phyloP scores from a whole-genome alignment of 2,329 filamentous ascomycete genomes.

The Mollisiaceae sp. region DNA sequence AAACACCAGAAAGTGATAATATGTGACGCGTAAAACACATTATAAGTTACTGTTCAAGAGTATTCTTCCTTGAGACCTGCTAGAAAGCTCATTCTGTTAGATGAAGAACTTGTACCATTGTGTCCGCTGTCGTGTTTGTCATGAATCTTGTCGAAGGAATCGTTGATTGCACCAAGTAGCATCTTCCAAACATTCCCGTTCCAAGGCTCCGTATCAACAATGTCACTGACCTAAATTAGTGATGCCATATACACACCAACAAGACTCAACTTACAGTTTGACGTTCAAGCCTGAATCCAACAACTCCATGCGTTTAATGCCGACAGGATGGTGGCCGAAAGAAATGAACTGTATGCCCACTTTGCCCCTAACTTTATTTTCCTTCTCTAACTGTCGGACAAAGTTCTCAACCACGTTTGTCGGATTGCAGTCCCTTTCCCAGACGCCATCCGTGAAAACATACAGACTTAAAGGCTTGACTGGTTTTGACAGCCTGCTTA shows the following conservation, averaged over 20 bases:
- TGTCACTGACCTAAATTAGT: constrained; percentile 1
- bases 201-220: constrained; percentile 21
- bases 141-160: too few relatives aligned
- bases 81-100: too few relatives aligned
- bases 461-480: constrained; percentile 25
- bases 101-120: too few relatives aligned
- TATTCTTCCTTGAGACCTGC: too few relatives aligned
- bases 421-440: constrained; percentile 14
- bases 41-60: too few relatives aligned
- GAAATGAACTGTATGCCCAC: constrained; percentile 34
- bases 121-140: too few relatives aligned
- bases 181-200: constrained; percentile 31
- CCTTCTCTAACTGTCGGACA: too few relatives aligned
- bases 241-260: not conserved
- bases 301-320: constrained; percentile 14
- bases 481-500: not conserved
- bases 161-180: constrained; percentile 22
- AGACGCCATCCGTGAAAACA: constrained; percentile 30
- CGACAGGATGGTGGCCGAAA: constrained; percentile 23
- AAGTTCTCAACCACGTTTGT: not conserved
- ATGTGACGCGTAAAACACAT: too few relatives aligned
- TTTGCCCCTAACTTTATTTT: not conserved
- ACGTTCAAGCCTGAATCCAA: constrained; percentile 11
- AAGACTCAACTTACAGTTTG: too few relatives aligned
- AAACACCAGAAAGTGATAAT: too few relatives aligned